Evolutionary conservation across 208 protist species (phyloP).

Genomic region (Crithidia thermophila): DNA sequence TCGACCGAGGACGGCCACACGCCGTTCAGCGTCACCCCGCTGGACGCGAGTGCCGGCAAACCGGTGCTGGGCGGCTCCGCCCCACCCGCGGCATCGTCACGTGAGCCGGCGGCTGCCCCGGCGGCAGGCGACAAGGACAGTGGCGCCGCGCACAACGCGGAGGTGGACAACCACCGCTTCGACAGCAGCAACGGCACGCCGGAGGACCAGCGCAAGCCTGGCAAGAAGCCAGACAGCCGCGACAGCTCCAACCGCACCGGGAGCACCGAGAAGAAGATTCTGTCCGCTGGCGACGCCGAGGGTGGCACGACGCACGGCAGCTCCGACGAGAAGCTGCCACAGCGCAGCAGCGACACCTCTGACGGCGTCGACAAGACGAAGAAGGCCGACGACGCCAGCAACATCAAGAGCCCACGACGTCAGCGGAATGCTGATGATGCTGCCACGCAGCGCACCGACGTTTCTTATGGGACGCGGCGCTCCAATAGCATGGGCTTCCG

Average conservation of each 20-base stretch:
- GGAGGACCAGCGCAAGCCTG: slow-evolving; percentile 15
- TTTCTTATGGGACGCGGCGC: not conserved
- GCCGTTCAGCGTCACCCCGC: not conserved
- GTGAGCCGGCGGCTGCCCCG: not conserved
- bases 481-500: slow-evolving; percentile 15
- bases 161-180: not conserved
- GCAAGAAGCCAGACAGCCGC: slow-evolving; percentile 10
- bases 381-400: not conserved
- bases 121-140: not conserved
- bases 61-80: not conserved
- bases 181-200: not conserved
- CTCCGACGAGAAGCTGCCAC: slow-evolving; percentile 9
- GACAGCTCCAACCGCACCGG: slow-evolving; percentile 28
- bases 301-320: slow-evolving; percentile 7
- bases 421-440: not conserved
- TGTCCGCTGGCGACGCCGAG: slow-evolving; percentile 11
- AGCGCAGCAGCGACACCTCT: slow-evolving; percentile 2
- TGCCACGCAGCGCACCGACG: not conserved
- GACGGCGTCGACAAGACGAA: not conserved
- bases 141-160: not conserved
- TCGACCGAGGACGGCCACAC: slow-evolving; percentile 5
- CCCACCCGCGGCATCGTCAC: not conserved
- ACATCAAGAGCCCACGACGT: not conserved
- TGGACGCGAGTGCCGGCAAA: not conserved
- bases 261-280: slow-evolving; percentile 30